Evolutionary conservation across 768 basidiomycete genomes (phyloP).

Genomic region (Kwoniella sp.): DNA sequence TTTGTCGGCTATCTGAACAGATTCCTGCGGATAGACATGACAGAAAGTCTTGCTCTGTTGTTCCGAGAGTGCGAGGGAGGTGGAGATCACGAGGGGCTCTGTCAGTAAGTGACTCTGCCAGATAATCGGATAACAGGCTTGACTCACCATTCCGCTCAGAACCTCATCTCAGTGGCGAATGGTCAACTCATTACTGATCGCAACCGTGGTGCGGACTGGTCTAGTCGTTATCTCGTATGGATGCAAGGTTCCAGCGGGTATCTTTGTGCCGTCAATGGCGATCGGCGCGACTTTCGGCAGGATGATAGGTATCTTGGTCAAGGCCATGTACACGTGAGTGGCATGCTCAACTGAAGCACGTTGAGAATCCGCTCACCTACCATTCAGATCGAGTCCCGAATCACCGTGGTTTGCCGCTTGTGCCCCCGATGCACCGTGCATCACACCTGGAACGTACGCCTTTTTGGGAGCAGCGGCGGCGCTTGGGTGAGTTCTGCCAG

Average conservation of each 20-base stretch:
- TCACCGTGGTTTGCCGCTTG: conserved; percentile 88
- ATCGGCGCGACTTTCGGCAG: conserved; percentile 94
- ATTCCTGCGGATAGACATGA: conserved; percentile 96
- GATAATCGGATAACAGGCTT: not conserved
- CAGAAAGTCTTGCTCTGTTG: conserved; percentile 86
- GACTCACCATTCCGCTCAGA: conserved; percentile 52
- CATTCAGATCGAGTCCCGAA: conserved; percentile 67
- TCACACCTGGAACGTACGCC: conserved; percentile 97
- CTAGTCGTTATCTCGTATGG: conserved; percentile 91
- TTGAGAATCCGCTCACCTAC: not conserved
- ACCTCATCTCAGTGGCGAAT: conserved; percentile 89
- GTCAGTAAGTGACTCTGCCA: conserved; percentile 67
- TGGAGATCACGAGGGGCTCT: conserved; percentile 81
- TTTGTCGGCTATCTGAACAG: conserved; percentile 90
- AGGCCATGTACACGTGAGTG: conserved; percentile 75
- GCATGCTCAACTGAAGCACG: not conserved
- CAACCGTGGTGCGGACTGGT: conserved; percentile 79
- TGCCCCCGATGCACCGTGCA: conserved; percentile 86
- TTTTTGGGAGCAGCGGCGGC: conserved; percentile 95
- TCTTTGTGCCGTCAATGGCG: conserved; percentile 99
- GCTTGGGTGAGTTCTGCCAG: conserved; percentile 60
- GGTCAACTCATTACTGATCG: conserved; percentile 84
- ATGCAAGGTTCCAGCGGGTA: conserved; percentile 92
- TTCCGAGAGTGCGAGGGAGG: conserved; percentile 96
- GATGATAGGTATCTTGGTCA: conserved; percentile 94